Evolutionary conservation across 2,329 filamentous ascomycete species (phyloP).

Genomic region (Xylaria sp.): DNA sequence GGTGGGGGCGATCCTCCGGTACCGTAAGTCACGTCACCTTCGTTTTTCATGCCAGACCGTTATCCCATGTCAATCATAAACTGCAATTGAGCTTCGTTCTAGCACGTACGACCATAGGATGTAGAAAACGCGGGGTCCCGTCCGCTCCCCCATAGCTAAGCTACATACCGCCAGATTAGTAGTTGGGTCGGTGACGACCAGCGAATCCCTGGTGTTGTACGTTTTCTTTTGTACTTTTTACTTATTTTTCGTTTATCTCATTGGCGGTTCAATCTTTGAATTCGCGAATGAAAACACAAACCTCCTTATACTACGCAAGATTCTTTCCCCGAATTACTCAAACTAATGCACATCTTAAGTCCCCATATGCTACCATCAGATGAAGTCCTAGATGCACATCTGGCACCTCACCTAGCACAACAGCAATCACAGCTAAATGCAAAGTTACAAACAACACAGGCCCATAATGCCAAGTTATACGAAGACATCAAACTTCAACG

Average conservation of each 20-base stretch:
- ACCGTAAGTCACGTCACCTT: constrained; percentile 53
- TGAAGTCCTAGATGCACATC: constrained; percentile 64
- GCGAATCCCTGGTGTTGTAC: constrained; percentile 51
- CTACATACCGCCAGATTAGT: constrained; percentile 47
- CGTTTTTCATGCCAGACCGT: no score
- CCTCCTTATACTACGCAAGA: background rate
- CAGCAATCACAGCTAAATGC: constrained; percentile 68
- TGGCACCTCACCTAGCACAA: constrained; percentile 61
- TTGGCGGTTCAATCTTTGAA: background rate
- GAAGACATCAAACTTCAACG: constrained; percentile 64
- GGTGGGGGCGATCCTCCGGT: constrained; percentile 50
- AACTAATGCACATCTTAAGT: constrained; percentile 40
- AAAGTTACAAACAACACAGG: constrained; percentile 64
- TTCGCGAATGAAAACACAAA: background rate
- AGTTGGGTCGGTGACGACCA: constrained; percentile 51
- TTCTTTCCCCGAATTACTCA: background rate
- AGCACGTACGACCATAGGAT: constrained; percentile 49
- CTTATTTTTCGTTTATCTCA: background rate
- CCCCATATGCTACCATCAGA: constrained; percentile 67
- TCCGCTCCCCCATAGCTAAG: constrained; percentile 50
- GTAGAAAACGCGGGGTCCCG: constrained; percentile 47
- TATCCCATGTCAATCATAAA: constrained; percentile 42
- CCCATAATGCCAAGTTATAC: constrained; percentile 65
- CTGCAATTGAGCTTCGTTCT: background rate
- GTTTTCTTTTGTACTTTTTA: constrained; percentile 39